Conservation (phyloP, 2,329 filamentous ascomycete genomes). For the Didymella pomorum region DNA sequence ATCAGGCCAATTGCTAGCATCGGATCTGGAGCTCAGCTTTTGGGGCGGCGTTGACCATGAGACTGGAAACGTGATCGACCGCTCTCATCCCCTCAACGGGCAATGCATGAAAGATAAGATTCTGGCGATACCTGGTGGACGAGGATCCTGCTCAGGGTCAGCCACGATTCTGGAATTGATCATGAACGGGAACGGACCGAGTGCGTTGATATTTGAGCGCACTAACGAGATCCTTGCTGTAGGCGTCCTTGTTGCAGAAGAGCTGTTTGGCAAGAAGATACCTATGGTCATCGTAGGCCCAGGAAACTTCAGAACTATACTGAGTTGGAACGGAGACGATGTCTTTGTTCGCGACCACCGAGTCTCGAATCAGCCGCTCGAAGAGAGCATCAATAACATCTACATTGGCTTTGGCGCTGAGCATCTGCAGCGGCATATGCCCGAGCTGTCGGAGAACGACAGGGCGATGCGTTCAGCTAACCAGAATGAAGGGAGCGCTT, state of each 20-base stretch:
- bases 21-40: conserved; percentile 52
- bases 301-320: conserved; percentile 22
- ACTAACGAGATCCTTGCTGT: conserved; percentile 57
- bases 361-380: background rate
- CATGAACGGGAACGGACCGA: conserved; percentile 51
- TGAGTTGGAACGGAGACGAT: conserved; percentile 22
- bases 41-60: conserved; percentile 56
- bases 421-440: background rate
- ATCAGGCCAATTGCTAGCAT: conserved; percentile 13
- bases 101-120: conserved; percentile 43
- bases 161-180: conserved; percentile 57
- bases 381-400: background rate
- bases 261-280: conserved; percentile 53
- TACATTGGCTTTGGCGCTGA: background rate
- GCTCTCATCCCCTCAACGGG: conserved; percentile 54
- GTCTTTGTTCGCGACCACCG: background rate
- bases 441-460: conserved; percentile 10
- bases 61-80: conserved; percentile 56
- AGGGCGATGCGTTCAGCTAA: conserved; percentile 39
- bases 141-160: conserved; percentile 59
- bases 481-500: background rate
- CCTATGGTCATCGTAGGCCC: conserved; percentile 49
- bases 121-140: conserved; percentile 56
- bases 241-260: conserved; percentile 55
- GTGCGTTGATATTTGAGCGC: conserved; percentile 54